Evolutionary conservation across 2,329 filamentous ascomycete species (phyloP).

Genomic region (Pseudogymnoascus sp.): DNA sequence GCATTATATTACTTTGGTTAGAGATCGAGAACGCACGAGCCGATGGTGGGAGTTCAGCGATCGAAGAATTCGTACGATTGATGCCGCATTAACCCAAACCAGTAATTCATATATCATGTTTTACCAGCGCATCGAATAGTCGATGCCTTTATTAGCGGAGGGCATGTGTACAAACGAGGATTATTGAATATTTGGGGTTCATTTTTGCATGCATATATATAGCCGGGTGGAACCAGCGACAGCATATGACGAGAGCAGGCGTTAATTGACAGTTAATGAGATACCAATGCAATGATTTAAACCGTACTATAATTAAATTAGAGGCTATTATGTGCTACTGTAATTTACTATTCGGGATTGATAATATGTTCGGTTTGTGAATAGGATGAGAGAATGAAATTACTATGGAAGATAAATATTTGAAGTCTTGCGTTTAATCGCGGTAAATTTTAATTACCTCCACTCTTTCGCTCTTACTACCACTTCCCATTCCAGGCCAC

Average conservation of each 20-base stretch:
- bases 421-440: neutral
- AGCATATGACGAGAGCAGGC: constrained; percentile 1
- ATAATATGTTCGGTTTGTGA: neutral
- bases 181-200: neutral
- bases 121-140: constrained; percentile 11
- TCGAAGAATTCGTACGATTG: constrained; percentile 4
- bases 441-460: neutral
- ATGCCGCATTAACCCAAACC: constrained; percentile 8
- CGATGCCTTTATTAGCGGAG: neutral
- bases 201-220: constrained; percentile 6
- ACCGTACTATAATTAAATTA: neutral
- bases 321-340: neutral
- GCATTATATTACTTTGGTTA: constrained; percentile 21
- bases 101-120: constrained; percentile 11
- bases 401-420: neutral
- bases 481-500: neutral
- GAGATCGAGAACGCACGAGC: constrained; percentile 17
- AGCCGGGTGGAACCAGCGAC: neutral
- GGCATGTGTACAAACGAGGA: neutral
- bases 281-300: constrained; percentile 3
- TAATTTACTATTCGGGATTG: neutral
- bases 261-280: constrained; percentile 4
- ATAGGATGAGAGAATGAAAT: neutral
- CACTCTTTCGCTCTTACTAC: neutral
- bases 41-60: constrained; percentile 9